Evolutionary conservation across 768 basidiomycete genomes (phyloP).

Genomic region (Mycena chlorophos): DNA sequence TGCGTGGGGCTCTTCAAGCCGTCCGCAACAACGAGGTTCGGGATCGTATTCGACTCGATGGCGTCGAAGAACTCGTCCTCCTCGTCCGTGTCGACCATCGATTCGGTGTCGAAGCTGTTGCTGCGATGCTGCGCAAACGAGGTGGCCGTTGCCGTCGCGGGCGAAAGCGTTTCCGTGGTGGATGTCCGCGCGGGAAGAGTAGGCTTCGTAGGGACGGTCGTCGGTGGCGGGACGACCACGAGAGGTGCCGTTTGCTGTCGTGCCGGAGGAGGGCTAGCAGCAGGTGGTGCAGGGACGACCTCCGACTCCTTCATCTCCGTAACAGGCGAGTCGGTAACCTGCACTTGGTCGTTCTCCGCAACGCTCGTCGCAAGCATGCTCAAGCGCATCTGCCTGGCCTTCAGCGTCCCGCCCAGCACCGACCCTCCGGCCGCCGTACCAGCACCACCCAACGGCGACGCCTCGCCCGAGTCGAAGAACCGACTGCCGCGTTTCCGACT

Average conservation of each 20-base stretch:
- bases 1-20: constrained; percentile 52
- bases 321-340: constrained; percentile 10
- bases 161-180: constrained; percentile 19
- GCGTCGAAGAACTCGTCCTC: constrained; percentile 99
- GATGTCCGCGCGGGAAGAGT: constrained; percentile 10
- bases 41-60: constrained; percentile 79
- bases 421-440: constrained; percentile 6
- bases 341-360: constrained; percentile 3
- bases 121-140: constrained; percentile 13
- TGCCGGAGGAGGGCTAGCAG: neutral
- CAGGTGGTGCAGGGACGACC: constrained; percentile 3
- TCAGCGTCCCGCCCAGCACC: constrained; percentile 26
- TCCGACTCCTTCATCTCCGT: neutral
- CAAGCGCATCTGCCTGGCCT: constrained; percentile 16
- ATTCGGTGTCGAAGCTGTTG: constrained; percentile 22
- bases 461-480: constrained; percentile 44
- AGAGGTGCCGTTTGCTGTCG: neutral
- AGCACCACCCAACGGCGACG: constrained; percentile 17
- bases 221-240: neutral
- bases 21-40: constrained; percentile 71
- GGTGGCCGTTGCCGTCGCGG: constrained; percentile 14
- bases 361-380: constrained; percentile 12
- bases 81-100: constrained; percentile 57
- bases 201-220: constrained; percentile 9
- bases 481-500: constrained; percentile 61